Evolutionary conservation across 129 eudicot species (phyloP).

Genomic region (Escallonia herrerae): DNA sequence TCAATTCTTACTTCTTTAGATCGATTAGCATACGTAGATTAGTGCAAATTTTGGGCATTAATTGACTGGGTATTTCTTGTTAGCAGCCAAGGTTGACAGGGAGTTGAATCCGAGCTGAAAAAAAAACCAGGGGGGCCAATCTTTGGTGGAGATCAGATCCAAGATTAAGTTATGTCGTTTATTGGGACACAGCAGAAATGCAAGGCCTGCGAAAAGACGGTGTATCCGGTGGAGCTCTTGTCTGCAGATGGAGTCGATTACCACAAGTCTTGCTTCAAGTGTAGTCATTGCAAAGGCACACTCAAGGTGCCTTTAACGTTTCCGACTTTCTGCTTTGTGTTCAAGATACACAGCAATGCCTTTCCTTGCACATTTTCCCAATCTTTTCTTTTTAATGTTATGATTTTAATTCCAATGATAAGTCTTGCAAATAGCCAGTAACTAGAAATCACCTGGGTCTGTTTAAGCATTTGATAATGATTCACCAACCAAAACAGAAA

Average conservation of each 20-base stretch:
- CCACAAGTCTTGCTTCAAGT: conserved; percentile 93
- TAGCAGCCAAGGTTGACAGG: conserved; percentile 3
- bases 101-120: conserved; percentile 21
- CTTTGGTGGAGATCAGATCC: conserved; percentile 44
- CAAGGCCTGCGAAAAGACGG: conserved; percentile 96
- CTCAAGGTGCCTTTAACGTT: conserved; percentile 44
- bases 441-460: no score
- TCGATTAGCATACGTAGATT: conserved; percentile 12
- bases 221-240: conserved; percentile 85
- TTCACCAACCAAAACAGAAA: no score
- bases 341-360: no score
- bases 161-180: conserved; percentile 55
- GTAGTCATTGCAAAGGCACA: conserved; percentile 85
- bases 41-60: conserved; percentile 13
- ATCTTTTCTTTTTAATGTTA: no score
- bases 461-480: no score
- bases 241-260: conserved; percentile 90
- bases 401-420: no score
- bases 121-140: conserved; percentile 12
- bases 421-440: no score
- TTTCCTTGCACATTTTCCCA: no score
- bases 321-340: no score
- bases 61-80: conserved; percentile 3
- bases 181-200: conserved; percentile 89
- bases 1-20: conserved; percentile 16